A percentile compares a stretch with the other conserved stretches of the same genome.
These are phyloP conservation scores for Penicillium arizonense DNA, from an alignment of 495 filamentous ascomycete species.

Conservation along the genomic window DNA sequence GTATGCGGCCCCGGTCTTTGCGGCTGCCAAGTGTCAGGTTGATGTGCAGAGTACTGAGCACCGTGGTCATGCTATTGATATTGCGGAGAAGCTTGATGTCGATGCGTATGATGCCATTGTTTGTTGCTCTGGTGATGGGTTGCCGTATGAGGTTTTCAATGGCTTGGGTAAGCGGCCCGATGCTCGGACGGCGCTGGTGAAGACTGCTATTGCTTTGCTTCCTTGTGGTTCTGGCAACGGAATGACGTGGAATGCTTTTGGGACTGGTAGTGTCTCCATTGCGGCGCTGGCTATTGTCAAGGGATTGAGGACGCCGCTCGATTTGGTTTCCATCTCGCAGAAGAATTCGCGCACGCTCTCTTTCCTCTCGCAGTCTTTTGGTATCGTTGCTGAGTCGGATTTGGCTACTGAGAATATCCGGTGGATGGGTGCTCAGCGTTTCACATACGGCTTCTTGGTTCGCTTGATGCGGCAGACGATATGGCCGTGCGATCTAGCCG, in stretches of 20 bases:
- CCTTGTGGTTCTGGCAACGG: slow-evolving; percentile 94
- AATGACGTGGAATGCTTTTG: slow-evolving; percentile 86
- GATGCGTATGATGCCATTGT: slow-evolving; percentile 79
- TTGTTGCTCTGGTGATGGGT: slow-evolving; percentile 88
- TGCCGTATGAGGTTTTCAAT: slow-evolving; percentile 94
- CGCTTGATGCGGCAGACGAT: slow-evolving; percentile 68
- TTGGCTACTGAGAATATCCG: slow-evolving; percentile 85
- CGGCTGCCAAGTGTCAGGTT: slow-evolving; percentile 73
- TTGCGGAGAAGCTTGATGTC: slow-evolving; percentile 76
- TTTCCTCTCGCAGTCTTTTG: slow-evolving; percentile 88
- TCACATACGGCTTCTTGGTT: slow-evolving; percentile 77
- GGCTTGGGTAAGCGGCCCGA: slow-evolving; percentile 75
- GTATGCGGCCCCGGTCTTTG: slow-evolving; percentile 78
- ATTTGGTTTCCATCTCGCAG: slow-evolving; percentile 87
- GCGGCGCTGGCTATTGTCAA: slow-evolving; percentile 84
- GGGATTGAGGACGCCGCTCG: slow-evolving; percentile 74
- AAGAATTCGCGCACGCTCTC: slow-evolving; percentile 68
- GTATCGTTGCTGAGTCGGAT: slow-evolving; percentile 87
- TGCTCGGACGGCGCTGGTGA: slow-evolving; percentile 68
- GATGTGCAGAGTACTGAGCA: slow-evolving; percentile 74
- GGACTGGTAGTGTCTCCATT: slow-evolving; percentile 70
- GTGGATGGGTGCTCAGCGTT: slow-evolving; percentile 86
- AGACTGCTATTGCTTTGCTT: slow-evolving; percentile 83
- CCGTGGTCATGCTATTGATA: slow-evolving; percentile 73
- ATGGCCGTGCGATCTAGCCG: slow-evolving; percentile 86